Base-by-base conservation (phyloP, 345 rosid species). In the Populus davidiana region DNA sequence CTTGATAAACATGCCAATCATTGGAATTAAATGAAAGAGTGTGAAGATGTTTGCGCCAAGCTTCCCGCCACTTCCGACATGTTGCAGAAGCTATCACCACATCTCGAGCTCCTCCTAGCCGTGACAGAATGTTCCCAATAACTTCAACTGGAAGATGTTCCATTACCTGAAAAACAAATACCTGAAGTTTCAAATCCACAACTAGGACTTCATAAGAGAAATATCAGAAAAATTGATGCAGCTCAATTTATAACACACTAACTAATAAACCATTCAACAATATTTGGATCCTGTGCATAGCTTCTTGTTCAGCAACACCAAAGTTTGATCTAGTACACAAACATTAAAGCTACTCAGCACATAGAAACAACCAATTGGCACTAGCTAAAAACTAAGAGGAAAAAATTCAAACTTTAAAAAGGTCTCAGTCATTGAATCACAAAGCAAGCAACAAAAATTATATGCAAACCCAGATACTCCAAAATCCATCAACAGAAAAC, bases 81-180 rank as follows among this genome's bases (percentile, higher is more conserved):
- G 93, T 88, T 38, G 90, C 85, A 43, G 98, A 93, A 74, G 98
- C 98, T 74, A 93, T 81, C 70, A 93, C 91, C 72, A 88, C 92
- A 79, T 92, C 98, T 2, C 96, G 86, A 6, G 98, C 99, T 67
- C 96, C 93, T 41, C 85, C 87, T 47, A 95, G 91, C 52, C 82
- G 87, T n/a, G 94, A 93, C 47, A 95, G 82, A 76, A 96, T 91
- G 81, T 92, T 92, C 69, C 99, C 97, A 78, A 93, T 86, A 39
- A 96, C 98, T 84, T 93, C 97, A 25, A 91, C 91, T 13, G 98
- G 98, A 80, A 96, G 90, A 73, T 89, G 81, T 79, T 93, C 98
- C 98, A 92, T 93, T 29, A 35, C 63, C 69, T 44, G 29, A 33
- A 54, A 56, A 72, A 41, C 47, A 33, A 29, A 39, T 56, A 43